These are phyloP conservation scores for Achaetomiella virescens DNA, from an alignment of 495 filamentous ascomycete species.

Conservation along the genomic window DNA sequence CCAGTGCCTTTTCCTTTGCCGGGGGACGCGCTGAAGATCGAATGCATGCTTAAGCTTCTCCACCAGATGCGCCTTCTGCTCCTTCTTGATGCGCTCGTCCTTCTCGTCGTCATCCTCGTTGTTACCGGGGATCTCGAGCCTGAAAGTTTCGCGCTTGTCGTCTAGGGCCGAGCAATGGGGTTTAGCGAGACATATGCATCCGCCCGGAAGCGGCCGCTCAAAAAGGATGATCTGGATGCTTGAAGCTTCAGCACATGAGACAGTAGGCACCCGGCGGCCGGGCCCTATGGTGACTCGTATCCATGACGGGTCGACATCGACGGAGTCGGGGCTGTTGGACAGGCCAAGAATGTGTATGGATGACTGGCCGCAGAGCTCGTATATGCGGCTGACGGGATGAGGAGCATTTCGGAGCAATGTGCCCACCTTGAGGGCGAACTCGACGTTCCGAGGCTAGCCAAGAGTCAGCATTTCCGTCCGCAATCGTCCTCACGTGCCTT, in stretches of 20 bases:
- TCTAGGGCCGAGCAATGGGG: constrained; percentile 78
- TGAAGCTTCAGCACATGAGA: constrained; percentile 61
- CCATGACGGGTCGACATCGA: constrained; percentile 59
- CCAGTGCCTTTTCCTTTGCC: constrained; percentile 73
- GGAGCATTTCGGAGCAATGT: constrained; percentile 77
- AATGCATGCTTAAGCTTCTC: constrained; percentile 87
- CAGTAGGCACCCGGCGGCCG: constrained; percentile 54
- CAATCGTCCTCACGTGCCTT: not conserved
- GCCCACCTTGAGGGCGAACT: constrained; percentile 77
- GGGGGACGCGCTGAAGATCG: constrained; percentile 72
- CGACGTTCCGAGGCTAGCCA: constrained; percentile 59
- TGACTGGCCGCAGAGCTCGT: constrained; percentile 72
- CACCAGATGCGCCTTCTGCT: constrained; percentile 57
- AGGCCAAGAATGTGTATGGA: constrained; percentile 81
- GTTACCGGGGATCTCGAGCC: constrained; percentile 34
- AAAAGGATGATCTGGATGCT: constrained; percentile 86
- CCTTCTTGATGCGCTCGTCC: constrained; percentile 46
- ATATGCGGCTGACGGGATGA: constrained; percentile 74
- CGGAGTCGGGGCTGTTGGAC: constrained; percentile 53
- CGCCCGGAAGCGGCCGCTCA: constrained; percentile 75
- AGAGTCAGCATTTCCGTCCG: constrained; percentile 5
- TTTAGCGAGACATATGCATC: constrained; percentile 93
- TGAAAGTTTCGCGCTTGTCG: constrained; percentile 54
- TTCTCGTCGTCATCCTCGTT: constrained; percentile 60
- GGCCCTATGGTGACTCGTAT: constrained; percentile 60